These are phyloP conservation scores for Russula abietina DNA, from an alignment of 768 basidiomycete species.

Conservation along the genomic window DNA sequence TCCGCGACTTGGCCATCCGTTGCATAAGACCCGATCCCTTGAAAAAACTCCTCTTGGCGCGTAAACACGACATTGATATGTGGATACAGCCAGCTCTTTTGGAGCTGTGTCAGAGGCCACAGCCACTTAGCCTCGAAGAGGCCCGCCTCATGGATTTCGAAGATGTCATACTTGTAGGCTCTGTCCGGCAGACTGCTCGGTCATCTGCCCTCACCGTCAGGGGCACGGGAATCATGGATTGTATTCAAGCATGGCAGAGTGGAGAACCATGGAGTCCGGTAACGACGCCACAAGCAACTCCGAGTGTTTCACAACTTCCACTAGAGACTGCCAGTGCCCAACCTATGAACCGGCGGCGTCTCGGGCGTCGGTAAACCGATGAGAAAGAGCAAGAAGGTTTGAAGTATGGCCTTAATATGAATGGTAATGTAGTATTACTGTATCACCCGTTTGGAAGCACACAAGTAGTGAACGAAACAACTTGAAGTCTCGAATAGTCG, in stretches of 20 bases:
- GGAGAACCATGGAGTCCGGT: no score
- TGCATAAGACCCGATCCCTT: neutral
- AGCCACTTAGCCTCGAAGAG: conserved; percentile 18
- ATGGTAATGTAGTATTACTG: no score
- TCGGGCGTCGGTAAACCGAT: no score
- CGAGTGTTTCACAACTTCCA: no score
- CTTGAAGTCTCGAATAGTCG: no score
- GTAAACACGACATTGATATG: conserved; percentile 1
- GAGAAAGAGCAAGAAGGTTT: no score
- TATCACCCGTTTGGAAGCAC: no score
- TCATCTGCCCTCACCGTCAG: neutral
- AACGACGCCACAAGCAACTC: no score
- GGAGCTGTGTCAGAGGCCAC: conserved; percentile 9
- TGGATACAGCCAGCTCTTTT: conserved; percentile 13
- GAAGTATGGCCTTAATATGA: no score
- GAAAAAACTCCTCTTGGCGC: conserved; percentile 3
- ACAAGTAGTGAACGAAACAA: no score
- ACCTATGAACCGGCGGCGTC: no score
- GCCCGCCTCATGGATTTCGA: conserved; percentile 11
- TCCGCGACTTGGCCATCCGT: conserved; percentile 16
- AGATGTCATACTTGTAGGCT: conserved; percentile 13
- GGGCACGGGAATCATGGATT: neutral
- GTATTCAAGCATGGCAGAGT: neutral
- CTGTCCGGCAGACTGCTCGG: conserved; percentile 15
- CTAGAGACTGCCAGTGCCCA: no score